Percentiles rank a stretch among this genome's conserved stretches.
Conservation (phyloP, 2,329 filamentous ascomycete genomes). For the Cytospora paraplurivora region DNA sequence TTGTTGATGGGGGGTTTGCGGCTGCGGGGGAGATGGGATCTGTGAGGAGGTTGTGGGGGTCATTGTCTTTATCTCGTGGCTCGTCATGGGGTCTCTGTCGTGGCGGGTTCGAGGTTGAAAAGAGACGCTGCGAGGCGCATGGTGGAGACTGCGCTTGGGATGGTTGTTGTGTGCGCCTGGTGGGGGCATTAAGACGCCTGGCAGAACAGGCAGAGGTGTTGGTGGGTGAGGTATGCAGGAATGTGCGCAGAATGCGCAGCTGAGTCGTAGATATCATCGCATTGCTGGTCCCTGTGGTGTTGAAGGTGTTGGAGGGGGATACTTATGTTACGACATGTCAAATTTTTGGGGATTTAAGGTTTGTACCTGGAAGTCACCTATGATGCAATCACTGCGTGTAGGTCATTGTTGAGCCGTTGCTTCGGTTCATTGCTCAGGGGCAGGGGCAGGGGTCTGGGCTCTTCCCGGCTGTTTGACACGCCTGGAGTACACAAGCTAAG, state of each 20-base stretch:
- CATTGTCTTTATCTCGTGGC: background rate
- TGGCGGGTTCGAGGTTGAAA: slow-evolving; percentile 11
- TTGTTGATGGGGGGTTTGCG: slow-evolving; percentile 70
- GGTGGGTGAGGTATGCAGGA: background rate
- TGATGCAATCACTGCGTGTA: slow-evolving; percentile 20
- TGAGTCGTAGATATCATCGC: slow-evolving; percentile 31
- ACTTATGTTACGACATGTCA: background rate
- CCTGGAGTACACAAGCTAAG: no score
- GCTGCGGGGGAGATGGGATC: slow-evolving; percentile 20
- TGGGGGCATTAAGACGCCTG: background rate
- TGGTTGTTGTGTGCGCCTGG: slow-evolving; percentile 2
- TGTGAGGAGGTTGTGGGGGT: slow-evolving; percentile 4
- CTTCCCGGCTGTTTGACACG: no score
- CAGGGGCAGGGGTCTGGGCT: no score
- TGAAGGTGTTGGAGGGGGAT: background rate
- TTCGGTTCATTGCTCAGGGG: background rate
- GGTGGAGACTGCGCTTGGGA: background rate
- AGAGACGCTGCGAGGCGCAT: background rate
- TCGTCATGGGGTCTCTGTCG: background rate
- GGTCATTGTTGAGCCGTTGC: background rate
- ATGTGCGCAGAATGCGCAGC: slow-evolving; percentile 30
- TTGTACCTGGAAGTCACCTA: slow-evolving; percentile 4
- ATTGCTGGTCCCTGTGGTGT: slow-evolving; percentile 14
- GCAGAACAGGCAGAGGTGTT: background rate
- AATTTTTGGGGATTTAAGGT: slow-evolving; percentile 16